Base-by-base conservation (phyloP, 1,284 basidiomycete species). In the Ustilago bromivora region DNA sequence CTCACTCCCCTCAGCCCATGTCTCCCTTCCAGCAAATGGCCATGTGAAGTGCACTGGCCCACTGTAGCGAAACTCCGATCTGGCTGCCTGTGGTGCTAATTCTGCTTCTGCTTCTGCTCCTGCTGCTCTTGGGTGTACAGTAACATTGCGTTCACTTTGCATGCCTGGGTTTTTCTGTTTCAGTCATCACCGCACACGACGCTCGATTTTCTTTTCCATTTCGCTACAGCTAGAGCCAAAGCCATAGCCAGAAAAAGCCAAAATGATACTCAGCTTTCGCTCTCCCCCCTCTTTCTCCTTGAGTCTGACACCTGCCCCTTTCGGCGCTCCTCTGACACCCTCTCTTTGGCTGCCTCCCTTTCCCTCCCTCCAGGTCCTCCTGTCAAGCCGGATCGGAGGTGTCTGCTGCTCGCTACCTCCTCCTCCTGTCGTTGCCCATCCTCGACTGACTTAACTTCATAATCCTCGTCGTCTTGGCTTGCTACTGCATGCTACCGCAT, bases 401-500 rank as follows among this genome's bases (percentile, higher is more conserved):
- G 23, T 28, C 23, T 28, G 23, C 23, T 28, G 23, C 23, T 28
- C 23, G 23, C 23, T 28, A 28, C 38, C 43, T 32, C 43, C 17
- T 47, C 23, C 23, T 49, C 19, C n/a, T 49, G 46, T 55, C 58
- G 58, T 19, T 43, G 15, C 34, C 31, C 36, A 28, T 35, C 23
- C 13, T 57, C 58, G 28, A 70, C 46, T 64, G 38, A 12, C 54
- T 56, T 71, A 54, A 64, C 54, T 56, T 71, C 61, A 64, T 65
- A 70, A 64, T 65, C 68, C 54, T 65, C 35, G 34, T 51, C 68
- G 15, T 54, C 41, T 40, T 34, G 10, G 32, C 43, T 36, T 23
- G 40, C 52, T 47, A 59, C 57, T 43, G 63, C 57, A 59, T 23
- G 40, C 52, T 47, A 59, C 57, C 52, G 63, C 57, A 59, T 51